Evolutionary conservation across 1,284 basidiomycete species (phyloP), one percentile per base, ranked within the genome.

Genomic region (Agroathelia rolfsii): DNA sequence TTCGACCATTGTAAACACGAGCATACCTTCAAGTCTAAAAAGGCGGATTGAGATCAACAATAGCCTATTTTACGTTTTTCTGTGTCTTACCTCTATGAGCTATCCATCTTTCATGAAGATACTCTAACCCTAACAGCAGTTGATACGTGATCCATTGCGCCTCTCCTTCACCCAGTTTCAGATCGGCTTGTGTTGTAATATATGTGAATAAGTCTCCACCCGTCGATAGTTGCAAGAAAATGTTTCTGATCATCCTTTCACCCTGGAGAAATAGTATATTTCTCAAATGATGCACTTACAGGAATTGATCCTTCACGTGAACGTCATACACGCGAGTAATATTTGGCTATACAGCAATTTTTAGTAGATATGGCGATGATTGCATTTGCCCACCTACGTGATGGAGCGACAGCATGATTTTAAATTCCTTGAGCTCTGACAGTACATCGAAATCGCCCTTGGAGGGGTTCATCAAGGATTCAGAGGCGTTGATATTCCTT

Each of bases 71-170:
- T n/a, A n/a, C n/a, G n/a, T n/a, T n/a, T n/a, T n/a, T n/a, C n/a
- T n/a, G n/a, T n/a, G n/a, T 48, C 62, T 38, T 48, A 83, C 85
- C 86, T 51, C 87, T 66, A 61, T 92, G 87, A 4, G 84, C 83
- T 35, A 92, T 78, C 46, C 66, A 62, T 46, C 66, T 69, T 26
- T 72, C 62, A 48, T 92, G 87, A 18, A 92, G 58, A 50, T 89
- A 86, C 32, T 66, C 62, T 24, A 92, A 53, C 0, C 73, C 87
- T 35, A 72, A 65, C 15, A 89, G 56, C 12, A 90, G 54, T 51
- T 92, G 87, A 47, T 72, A 89, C 59, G 78, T 80, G 37, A 88
- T 73, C 50, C 82, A 92, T 55, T 86, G 86, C 10, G 76, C 71
- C 55, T 92, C 86, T 5, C 75, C 75, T 55, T 89, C 84, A 39